A percentile compares a stretch with the other conserved stretches of the same genome.
phyloP scores from a whole-genome alignment of 805 yeast genomes.

The Candida broadrunensis region DNA sequence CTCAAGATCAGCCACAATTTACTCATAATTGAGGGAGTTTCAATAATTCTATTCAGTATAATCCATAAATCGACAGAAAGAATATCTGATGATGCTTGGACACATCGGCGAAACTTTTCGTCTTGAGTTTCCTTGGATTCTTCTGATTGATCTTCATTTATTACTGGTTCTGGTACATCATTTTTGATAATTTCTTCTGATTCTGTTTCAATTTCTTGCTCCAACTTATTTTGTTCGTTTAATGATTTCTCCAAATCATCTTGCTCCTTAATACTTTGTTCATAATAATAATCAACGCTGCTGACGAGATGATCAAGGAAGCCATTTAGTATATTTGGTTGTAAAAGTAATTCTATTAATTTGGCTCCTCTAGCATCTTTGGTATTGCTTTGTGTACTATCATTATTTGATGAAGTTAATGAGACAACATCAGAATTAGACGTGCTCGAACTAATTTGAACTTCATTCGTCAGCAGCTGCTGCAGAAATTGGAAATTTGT shows the following conservation, averaged over 20 bases:
- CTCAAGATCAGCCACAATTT: constrained; percentile 40
- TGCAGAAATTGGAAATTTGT: constrained; percentile 26
- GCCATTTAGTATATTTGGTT: constrained; percentile 68
- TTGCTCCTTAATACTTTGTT: constrained; percentile 19
- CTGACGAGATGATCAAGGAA: constrained; percentile 65
- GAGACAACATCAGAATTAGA: constrained; percentile 28
- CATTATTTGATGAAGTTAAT: constrained; percentile 32
- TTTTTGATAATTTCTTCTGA: constrained; percentile 7
- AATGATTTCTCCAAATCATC: constrained; percentile 13
- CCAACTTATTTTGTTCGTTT: constrained; percentile 2
- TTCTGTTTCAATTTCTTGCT: constrained; percentile 1
- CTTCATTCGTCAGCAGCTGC: constrained; percentile 14
- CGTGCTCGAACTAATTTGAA: constrained; percentile 3
- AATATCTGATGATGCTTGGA: constrained; percentile 39
- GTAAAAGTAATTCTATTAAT: constrained; percentile 74
- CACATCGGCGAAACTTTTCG: constrained; percentile 32
- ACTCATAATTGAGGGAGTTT: constrained; percentile 36
- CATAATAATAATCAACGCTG: constrained; percentile 44
- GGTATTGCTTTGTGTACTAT: constrained; percentile 14
- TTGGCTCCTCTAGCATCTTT: constrained; percentile 45
- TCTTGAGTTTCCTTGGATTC: constrained; percentile 24
- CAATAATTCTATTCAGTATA: constrained; percentile 40
- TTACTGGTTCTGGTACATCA: constrained; percentile 3
- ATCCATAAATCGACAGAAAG: constrained; percentile 42
- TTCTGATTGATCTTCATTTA: constrained; percentile 11